These are phyloP conservation scores for Lichtheimia ramosa DNA, from an alignment of 371 early-diverging fungal genomes.

Conservation along the genomic window DNA sequence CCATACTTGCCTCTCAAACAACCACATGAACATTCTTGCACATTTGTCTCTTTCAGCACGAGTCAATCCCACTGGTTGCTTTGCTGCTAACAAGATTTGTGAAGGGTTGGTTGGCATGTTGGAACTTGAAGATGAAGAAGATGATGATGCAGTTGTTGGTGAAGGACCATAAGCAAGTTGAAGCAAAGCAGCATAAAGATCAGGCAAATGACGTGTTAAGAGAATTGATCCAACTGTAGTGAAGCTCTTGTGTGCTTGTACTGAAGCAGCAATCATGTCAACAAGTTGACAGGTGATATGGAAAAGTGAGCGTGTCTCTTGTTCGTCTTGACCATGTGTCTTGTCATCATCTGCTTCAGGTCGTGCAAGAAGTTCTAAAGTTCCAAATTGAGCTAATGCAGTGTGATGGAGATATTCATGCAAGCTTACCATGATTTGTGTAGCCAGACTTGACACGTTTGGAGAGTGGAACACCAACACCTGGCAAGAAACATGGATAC, in stretches of 20 bases:
- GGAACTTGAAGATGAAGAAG: not conserved
- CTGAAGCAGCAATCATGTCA: constrained; percentile 27
- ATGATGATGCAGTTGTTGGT: constrained; percentile 17
- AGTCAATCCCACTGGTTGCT: constrained; percentile 12
- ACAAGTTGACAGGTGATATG: constrained; percentile 16
- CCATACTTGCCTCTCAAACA: constrained; percentile 32
- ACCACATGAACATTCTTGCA: constrained; percentile 46
- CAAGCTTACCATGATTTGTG: constrained; percentile 40
- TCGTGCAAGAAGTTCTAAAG: constrained; percentile 11
- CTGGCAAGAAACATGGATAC: constrained; percentile 64
- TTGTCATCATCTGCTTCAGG: not conserved
- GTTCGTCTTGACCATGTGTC: not conserved
- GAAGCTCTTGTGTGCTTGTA: constrained; percentile 26
- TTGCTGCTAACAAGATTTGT: constrained; percentile 4
- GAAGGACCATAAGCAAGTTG: constrained; percentile 67
- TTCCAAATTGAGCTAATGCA: not conserved
- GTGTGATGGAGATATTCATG: not conserved
- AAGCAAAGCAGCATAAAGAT: constrained; percentile 66
- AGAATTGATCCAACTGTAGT: constrained; percentile 64
- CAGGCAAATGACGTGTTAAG: constrained; percentile 56
- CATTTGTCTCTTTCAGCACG: constrained; percentile 49
- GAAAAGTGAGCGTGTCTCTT: constrained; percentile 9
- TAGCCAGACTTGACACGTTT: constrained; percentile 59
- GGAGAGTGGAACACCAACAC: constrained; percentile 67
- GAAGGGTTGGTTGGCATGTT: constrained; percentile 22